phyloP scores from a whole-genome alignment of 225 moss, liverwort and hornwort species.

The Physcomitrium patens region DNA sequence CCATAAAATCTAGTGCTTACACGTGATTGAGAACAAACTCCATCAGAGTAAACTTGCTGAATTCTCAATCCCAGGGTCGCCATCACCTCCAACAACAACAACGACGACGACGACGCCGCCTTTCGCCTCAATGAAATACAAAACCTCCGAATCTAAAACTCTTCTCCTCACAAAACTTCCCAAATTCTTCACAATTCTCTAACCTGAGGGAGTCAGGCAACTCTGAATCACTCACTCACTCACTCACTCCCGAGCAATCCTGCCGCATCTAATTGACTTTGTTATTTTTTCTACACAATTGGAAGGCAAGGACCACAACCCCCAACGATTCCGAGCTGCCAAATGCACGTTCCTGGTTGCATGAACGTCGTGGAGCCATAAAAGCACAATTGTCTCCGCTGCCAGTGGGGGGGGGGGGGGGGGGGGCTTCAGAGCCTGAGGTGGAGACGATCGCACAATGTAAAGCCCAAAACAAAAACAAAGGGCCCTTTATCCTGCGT shows the following conservation, averaged over 20 bases:
- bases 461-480: background rate
- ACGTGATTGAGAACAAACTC: background rate
- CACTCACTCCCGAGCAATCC: background rate
- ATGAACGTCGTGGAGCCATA: conserved; percentile 12
- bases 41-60: background rate
- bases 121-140: background rate
- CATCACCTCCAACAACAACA: conserved; percentile 37
- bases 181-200: background rate
- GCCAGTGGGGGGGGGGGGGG: conserved; percentile 4
- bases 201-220: background rate
- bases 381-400: background rate
- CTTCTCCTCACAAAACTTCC: background rate
- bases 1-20: background rate
- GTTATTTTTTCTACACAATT: too few relatives aligned
- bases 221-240: background rate
- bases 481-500: background rate
- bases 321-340: background rate
- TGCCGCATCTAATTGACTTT: background rate
- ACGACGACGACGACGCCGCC: too few relatives aligned
- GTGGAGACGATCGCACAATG: conserved; percentile 1
- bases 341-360: background rate
- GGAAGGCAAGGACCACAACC: background rate
- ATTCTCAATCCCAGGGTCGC: conserved; percentile 30
- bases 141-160: background rate
- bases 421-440: conserved; percentile 12